phyloP scores from a whole-genome alignment of 306 rosid species.

The Rubus parviflorus region DNA sequence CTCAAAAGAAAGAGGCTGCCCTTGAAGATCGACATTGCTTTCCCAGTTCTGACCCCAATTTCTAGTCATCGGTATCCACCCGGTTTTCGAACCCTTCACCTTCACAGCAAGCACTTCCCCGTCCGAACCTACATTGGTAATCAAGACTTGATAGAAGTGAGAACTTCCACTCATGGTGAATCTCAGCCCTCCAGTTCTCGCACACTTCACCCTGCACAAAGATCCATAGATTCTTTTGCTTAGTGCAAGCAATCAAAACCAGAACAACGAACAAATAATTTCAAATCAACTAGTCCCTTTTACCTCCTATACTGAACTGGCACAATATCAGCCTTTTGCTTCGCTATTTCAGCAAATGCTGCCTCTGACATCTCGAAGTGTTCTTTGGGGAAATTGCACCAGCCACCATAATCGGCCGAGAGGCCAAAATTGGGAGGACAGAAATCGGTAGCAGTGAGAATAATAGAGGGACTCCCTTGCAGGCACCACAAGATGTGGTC shows the following conservation, averaged over 20 bases:
- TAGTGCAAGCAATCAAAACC: slow-evolving; percentile 14
- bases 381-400: slow-evolving; percentile 92
- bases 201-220: slow-evolving; percentile 79
- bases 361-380: slow-evolving; percentile 93
- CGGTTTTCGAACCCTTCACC: slow-evolving; percentile 93
- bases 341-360: slow-evolving; percentile 81
- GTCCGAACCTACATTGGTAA: slow-evolving; percentile 78
- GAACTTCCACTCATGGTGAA: slow-evolving; percentile 71
- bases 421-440: slow-evolving; percentile 92
- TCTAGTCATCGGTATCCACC: slow-evolving; percentile 94
- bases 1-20: slow-evolving; percentile 92
- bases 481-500: slow-evolving; percentile 93
- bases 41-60: slow-evolving; percentile 96
- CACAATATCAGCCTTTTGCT: slow-evolving; percentile 74
- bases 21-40: slow-evolving; percentile 70
- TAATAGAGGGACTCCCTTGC: slow-evolving; percentile 80
- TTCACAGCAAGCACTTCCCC: slow-evolving; percentile 89
- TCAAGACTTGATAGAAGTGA: slow-evolving; percentile 72
- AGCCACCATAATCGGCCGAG: slow-evolving; percentile 91
- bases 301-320: slow-evolving; percentile 97
- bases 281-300: not conserved
- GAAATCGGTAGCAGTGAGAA: slow-evolving; percentile 92
- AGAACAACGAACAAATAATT: not conserved
- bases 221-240: slow-evolving; percentile 13
- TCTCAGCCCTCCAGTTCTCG: slow-evolving; percentile 74